A percentile compares a stretch with the other conserved stretches of the same genome.
These are phyloP conservation scores for Ganoderma multipileum DNA, from an alignment of 1,284 basidiomycete genomes.

Conservation along the genomic window DNA sequence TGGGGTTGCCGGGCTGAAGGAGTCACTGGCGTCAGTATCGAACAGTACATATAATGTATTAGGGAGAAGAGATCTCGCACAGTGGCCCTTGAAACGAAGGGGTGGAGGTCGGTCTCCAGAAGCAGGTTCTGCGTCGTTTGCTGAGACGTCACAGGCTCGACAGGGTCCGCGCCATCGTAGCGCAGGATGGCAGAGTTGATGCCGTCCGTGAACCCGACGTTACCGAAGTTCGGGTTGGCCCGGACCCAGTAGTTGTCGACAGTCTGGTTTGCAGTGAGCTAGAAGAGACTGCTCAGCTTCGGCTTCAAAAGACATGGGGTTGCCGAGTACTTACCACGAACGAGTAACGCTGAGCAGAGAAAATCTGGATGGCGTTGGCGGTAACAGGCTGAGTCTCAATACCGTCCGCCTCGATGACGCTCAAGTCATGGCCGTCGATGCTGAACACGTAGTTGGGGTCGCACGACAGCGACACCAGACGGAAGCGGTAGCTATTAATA, in stretches of 20 bases:
- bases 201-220: slow-evolving; percentile 43
- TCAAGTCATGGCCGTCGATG: slow-evolving; percentile 44
- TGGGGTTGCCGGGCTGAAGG: slow-evolving; percentile 37
- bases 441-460: slow-evolving; percentile 42
- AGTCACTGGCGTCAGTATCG: neutral
- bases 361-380: slow-evolving; percentile 44
- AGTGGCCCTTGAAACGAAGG: slow-evolving; percentile 13
- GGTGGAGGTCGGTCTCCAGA: slow-evolving; percentile 38
- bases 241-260: slow-evolving; percentile 32
- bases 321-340: slow-evolving; percentile 19
- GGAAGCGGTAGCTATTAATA: slow-evolving; percentile 39
- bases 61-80: slow-evolving; percentile 6
- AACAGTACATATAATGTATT: no score
- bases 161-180: slow-evolving; percentile 46
- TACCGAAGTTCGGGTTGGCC: slow-evolving; percentile 40
- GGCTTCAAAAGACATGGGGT: neutral
- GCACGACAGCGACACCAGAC: slow-evolving; percentile 58
- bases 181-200: slow-evolving; percentile 43
- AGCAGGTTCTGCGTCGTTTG: slow-evolving; percentile 33
- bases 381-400: slow-evolving; percentile 39
- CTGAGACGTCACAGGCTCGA: slow-evolving; percentile 48
- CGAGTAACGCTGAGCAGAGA: slow-evolving; percentile 47
- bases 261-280: slow-evolving; percentile 26
- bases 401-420: slow-evolving; percentile 45
- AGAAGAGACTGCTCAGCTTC: neutral